Evolutionary conservation across 805 yeast genomes (phyloP).

Genomic region (Barnettozyma californica): DNA sequence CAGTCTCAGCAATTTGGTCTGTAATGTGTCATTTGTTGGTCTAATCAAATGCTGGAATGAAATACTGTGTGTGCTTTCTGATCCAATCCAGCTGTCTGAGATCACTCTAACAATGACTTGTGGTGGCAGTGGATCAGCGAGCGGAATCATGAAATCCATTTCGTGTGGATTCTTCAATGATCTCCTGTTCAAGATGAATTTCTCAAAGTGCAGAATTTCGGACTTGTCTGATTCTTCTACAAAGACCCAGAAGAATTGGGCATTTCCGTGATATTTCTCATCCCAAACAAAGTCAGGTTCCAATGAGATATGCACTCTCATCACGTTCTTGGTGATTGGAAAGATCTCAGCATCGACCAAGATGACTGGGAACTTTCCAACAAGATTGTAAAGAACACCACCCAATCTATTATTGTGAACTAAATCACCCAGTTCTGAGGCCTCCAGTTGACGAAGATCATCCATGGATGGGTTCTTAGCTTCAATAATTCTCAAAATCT

Average conservation of each 20-base stretch:
- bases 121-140: slow-evolving; percentile 83
- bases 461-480: slow-evolving; percentile 66
- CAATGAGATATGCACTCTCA: slow-evolving; percentile 69
- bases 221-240: slow-evolving; percentile 82
- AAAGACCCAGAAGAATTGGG: slow-evolving; percentile 86
- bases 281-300: slow-evolving; percentile 87
- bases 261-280: slow-evolving; percentile 68
- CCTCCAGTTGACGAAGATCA: slow-evolving; percentile 62
- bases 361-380: slow-evolving; percentile 72
- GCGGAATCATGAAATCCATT: slow-evolving; percentile 89
- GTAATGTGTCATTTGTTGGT: slow-evolving; percentile 82
- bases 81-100: slow-evolving; percentile 87
- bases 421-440: slow-evolving; percentile 80
- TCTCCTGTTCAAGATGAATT: slow-evolving; percentile 59
- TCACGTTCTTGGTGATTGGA: slow-evolving; percentile 83
- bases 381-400: slow-evolving; percentile 45
- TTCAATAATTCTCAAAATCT: slow-evolving; percentile 55
- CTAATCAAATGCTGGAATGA: slow-evolving; percentile 87
- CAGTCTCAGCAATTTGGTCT: slow-evolving; percentile 71
- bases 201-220: slow-evolving; percentile 75
- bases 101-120: slow-evolving; percentile 76
- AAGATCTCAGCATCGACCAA: slow-evolving; percentile 75
- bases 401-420: slow-evolving; percentile 84
- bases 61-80: slow-evolving; percentile 68
- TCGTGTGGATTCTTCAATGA: slow-evolving; percentile 55